Evolutionary conservation across 495 filamentous ascomycete species (phyloP).

Genomic region (Talaromyces trachyspermus): DNA sequence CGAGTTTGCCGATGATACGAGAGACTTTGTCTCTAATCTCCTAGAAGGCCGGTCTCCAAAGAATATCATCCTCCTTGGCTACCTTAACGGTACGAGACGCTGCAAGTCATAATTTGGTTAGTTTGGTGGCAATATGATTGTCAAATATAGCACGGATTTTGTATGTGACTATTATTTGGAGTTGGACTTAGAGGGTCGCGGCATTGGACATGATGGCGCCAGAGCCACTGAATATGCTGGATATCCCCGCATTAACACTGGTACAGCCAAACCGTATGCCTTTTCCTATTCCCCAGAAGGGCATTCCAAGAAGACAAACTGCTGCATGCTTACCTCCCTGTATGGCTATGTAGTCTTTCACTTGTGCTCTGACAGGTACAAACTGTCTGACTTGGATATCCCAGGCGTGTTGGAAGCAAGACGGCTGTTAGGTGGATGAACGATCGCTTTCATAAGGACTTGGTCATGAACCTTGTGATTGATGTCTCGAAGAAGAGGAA

Average conservation of each 20-base stretch:
- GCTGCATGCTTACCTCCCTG: background rate
- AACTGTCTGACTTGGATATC: background rate
- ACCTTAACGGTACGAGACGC: background rate
- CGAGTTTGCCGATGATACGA: slow-evolving; percentile 3
- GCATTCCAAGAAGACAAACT: background rate
- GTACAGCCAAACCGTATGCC: background rate
- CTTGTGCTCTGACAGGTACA: background rate
- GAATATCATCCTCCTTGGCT: background rate
- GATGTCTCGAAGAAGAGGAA: too few relatives aligned
- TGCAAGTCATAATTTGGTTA: background rate
- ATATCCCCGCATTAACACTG: background rate
- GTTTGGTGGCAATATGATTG: background rate
- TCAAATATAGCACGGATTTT: background rate
- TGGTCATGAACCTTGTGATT: too few relatives aligned
- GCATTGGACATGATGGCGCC: background rate
- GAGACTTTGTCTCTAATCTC: background rate
- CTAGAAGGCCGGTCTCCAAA: background rate
- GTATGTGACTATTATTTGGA: slow-evolving; percentile 1
- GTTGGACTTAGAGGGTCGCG: background rate
- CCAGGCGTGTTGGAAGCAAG: background rate
- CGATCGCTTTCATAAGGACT: too few relatives aligned
- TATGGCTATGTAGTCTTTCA: background rate
- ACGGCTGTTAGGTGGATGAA: too few relatives aligned
- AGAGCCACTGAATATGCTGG: background rate
- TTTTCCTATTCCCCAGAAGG: background rate